Base-by-base conservation (phyloP, 192 early-diverging fungal species). In the Coemansia sp. region DNA sequence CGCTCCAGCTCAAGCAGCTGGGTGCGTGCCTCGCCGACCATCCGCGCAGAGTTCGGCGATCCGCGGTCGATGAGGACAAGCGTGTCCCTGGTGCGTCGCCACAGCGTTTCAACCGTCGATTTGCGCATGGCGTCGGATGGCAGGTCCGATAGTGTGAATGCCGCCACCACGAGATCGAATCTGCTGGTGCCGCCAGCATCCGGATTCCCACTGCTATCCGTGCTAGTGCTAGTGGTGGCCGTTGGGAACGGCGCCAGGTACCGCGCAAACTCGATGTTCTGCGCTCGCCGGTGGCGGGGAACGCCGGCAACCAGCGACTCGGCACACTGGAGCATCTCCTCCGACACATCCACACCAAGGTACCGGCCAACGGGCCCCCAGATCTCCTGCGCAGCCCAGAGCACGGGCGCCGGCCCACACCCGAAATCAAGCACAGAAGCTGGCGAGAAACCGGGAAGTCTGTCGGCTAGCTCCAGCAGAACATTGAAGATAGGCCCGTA, bases 31-130 rank as follows among this genome's bases (percentile, higher is more conserved):
- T 87, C 75, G 0, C 85, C 85, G 54, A 96, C 83, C n/a, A 80
- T 76, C 15, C 85, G 73, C 61, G 88, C 89, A 7, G 91, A 90
- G 48, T 84, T 78, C 0, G 91, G 90, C 12, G 90, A 91, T 9
- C 94, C 94, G 10, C 92, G 87, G 52, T 96, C 94, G 32, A 96
- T 85, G 51, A 96, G 72, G n/a, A 93, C 83, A 68, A 96, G 74
- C 4, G 88, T 84, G 69, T 96, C 92, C 3, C 70, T 68, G 13
- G 93, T 93, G n/a, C 87, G 86, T n/a, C 82, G 60, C 94, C 94
- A 96, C 47, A 96, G 74, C 12, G 85, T 84, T 49, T 91, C 83
- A 10, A 96, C 68, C 0, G 90, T 89, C 4, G 84, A 76, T 58
- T 83, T 74, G 43, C 91, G 90, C 4, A 89, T 43, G 4, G 86